phyloP scores from a whole-genome alignment of 2,329 filamentous ascomycete genomes.

The Mariannaea sp. region DNA sequence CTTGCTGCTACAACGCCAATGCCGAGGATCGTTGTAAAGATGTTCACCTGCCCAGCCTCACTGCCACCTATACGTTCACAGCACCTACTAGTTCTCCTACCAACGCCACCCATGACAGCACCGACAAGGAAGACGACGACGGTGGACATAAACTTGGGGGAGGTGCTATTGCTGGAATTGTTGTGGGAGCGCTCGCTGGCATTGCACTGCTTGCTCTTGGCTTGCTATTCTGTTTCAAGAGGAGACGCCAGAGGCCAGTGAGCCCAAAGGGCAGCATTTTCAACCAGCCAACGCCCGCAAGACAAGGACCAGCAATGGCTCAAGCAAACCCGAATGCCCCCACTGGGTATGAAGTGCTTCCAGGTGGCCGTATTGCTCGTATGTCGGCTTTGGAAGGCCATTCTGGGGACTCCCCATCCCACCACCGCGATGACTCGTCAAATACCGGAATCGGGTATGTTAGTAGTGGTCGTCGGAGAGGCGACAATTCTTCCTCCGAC shows the following conservation, averaged over 20 bases:
- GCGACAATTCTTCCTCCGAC: slow-evolving; percentile 71
- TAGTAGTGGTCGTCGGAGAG: slow-evolving; percentile 50
- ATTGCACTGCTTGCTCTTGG: slow-evolving; percentile 70
- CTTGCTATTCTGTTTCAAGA: slow-evolving; percentile 67
- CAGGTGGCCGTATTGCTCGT: slow-evolving; percentile 86
- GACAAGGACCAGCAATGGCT: slow-evolving; percentile 52
- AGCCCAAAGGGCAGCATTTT: slow-evolving; percentile 76
- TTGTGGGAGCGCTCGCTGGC: slow-evolving; percentile 77
- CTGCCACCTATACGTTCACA: slow-evolving; percentile 67
- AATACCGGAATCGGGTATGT: slow-evolving; percentile 54
- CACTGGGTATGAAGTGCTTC: slow-evolving; percentile 73
- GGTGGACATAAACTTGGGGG: slow-evolving; percentile 62
- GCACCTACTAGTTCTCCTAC: slow-evolving; percentile 51
- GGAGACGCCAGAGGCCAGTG: slow-evolving; percentile 55
- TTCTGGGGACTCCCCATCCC: slow-evolving; percentile 63
- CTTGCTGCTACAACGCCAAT: slow-evolving; percentile 85
- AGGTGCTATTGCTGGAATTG: slow-evolving; percentile 90
- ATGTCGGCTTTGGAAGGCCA: slow-evolving; percentile 92
- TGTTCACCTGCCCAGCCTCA: slow-evolving; percentile 78
- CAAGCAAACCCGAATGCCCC: slow-evolving; percentile 44
- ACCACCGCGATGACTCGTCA: slow-evolving; percentile 50
- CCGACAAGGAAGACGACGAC: slow-evolving; percentile 25
- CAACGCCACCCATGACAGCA: slow-evolving; percentile 23
- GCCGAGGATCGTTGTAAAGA: slow-evolving; percentile 73
- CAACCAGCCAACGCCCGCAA: slow-evolving; percentile 84